Conservation (phyloP, 2,329 filamentous ascomycete genomes). For the Sarocladiaceae sp. region DNA sequence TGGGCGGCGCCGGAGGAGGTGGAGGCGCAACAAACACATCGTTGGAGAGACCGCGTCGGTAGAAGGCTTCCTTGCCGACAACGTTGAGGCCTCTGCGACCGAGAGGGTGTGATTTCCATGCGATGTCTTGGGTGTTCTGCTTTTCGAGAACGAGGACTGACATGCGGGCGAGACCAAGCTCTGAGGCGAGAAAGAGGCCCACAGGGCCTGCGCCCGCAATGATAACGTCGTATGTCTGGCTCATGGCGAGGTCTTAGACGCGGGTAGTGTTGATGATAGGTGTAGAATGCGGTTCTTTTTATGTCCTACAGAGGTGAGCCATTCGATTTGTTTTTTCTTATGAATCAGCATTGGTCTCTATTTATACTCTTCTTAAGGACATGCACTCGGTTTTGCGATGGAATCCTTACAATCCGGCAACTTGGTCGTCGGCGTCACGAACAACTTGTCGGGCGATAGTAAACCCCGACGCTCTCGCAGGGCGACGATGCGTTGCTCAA, state of each 20-base stretch:
- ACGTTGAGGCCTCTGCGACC: slow-evolving; percentile 27
- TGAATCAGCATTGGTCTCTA: too few relatives aligned
- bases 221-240: slow-evolving; percentile 24
- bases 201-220: slow-evolving; percentile 29
- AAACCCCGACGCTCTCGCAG: too few relatives aligned
- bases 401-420: too few relatives aligned
- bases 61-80: slow-evolving; percentile 26
- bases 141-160: slow-evolving; percentile 31
- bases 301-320: too few relatives aligned
- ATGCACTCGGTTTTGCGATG: too few relatives aligned
- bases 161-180: slow-evolving; percentile 23
- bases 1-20: slow-evolving; percentile 7
- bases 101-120: slow-evolving; percentile 22
- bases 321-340: too few relatives aligned
- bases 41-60: slow-evolving; percentile 31
- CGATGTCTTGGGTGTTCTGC: slow-evolving; percentile 9
- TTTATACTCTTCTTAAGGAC: too few relatives aligned
- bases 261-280: not conserved
- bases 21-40: slow-evolving; percentile 16
- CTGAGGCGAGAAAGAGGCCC: slow-evolving; percentile 29
- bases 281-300: too few relatives aligned
- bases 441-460: too few relatives aligned
- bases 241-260: not conserved
- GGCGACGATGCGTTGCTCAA: too few relatives aligned
- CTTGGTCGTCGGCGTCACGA: too few relatives aligned